Conservation (phyloP, 768 basidiomycete genomes). For the Boletus bicolor region DNA sequence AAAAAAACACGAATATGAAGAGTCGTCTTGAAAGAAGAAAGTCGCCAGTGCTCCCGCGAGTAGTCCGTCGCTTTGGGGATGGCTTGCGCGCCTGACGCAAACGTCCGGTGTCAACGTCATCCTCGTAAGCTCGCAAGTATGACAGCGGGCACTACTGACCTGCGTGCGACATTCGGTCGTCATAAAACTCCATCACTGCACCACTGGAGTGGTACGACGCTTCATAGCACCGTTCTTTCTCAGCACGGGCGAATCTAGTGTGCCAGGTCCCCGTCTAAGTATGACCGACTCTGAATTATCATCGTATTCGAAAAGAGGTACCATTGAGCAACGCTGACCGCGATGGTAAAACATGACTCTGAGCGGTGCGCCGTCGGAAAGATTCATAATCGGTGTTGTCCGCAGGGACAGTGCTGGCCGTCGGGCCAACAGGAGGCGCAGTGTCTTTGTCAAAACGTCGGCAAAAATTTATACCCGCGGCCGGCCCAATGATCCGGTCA, state of each 20-base stretch:
- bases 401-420: too few species aligned
- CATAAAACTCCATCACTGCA: not conserved
- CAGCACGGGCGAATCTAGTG: not conserved
- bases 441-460: not conserved
- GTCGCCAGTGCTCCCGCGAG: not conserved
- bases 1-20: not conserved
- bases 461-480: not conserved
- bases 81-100: not conserved
- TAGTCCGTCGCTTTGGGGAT: not conserved
- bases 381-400: not conserved
- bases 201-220: not conserved
- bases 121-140: not conserved
- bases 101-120: not conserved
- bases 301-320: not conserved
- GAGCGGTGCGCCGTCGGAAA: not conserved
- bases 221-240: not conserved
- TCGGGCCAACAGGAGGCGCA: not conserved
- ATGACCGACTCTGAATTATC: not conserved
- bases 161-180: constrained; percentile 6
- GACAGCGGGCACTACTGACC: constrained; percentile 10
- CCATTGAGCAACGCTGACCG: not conserved
- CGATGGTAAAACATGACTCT: not conserved
- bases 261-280: not conserved
- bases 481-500: not conserved
- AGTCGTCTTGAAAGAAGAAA: too few species aligned